Evolutionary conservation across 768 basidiomycete genomes (phyloP), one percentile per base, ranked within the genome.

Genomic region (Russula virescens): DNA sequence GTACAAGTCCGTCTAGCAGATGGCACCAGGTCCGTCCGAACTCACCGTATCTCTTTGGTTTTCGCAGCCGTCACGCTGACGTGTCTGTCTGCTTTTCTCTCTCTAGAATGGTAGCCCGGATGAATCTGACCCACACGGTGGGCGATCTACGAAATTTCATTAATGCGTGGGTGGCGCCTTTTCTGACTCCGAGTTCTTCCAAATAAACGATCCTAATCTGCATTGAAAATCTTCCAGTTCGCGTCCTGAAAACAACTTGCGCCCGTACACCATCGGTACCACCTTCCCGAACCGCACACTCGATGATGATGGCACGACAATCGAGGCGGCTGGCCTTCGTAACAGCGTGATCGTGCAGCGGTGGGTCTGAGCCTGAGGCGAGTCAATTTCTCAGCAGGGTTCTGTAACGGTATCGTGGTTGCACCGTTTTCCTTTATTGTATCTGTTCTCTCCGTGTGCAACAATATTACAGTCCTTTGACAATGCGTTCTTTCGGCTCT

Each of bases 81-180:
- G 38, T 38, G 10, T 11, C 13, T 38, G 2, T 2, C 6, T 38
- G 8, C 13, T 38, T 11, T 38, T 11, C 10, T 38, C 35, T 45
- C 31, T 26, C 16, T 26, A 91, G 91, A 69, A 82, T 95, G 71
- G 86, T 90, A 4, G 85, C 83, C 48, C 79, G 91, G 57, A 91
- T 96, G 88, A 98, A 98, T 73, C 76, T 93, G 63, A 88, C 87
- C 2, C 94, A 98, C 70, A 96, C 90, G 0, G 86, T 97, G 2
- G 80, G 82, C 19, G 93, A 97, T 71, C 80, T 97, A 55, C 78
- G 93, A 62, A 84, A 79, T 68, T 94, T 92, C 70, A 93, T 98
- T 77, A 89, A 94, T 68, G 89, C 90, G 92, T 95, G 71, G 49
- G 92, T 85, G 42, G 7, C 18, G 2, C 42, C 18, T 19, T 43